Evolutionary conservation across 1,284 basidiomycete genomes (phyloP), one percentile per base, ranked within the genome.

Genomic region (Naganishia cerealis): DNA sequence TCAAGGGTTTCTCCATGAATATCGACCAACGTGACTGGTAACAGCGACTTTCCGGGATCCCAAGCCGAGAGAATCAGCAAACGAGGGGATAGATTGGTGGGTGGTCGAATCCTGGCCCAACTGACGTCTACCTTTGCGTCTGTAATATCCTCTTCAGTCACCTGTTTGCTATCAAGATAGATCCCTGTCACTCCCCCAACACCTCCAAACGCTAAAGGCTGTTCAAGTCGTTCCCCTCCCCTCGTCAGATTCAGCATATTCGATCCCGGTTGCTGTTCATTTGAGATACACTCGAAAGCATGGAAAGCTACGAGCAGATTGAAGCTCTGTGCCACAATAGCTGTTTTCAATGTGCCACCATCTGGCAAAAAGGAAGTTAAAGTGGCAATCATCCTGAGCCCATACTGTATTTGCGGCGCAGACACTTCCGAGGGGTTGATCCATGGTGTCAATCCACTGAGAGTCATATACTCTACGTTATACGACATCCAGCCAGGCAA

Each of bases 401-500:
- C 1, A 39, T 42, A 54, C 26, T 29, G 9, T 7, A 54, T 39
- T n/a, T 43, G 61, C 4, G 38, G 16, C 16, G 13, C 18, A 40
- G 33, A 6, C 13, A 12, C 21, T 18, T 36, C 57, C 12, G 16
- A 16, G 16, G 21, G 16, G 43, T 24, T 24, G 18, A 6, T 18
- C 50, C 61, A 63, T 4, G 61, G 61, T 24, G 52, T 63, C 4
- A 63, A 36, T 40, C 61, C 61, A 26, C 36, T 63, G 12, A 63
- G 38, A n/a, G 61, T 63, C 50, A 63, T 29, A 42, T 54, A 63
- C 50, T 54, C 61, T 24, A 5, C 50, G 18, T 43, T 15, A 15
- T 26, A 63, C 15, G 16, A 21, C 61, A 54, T 54, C 61, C 61
- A 54, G 1, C 3, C 13, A 3, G 61, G 61, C 26, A 63, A 42